These are phyloP conservation scores for Polytrichum commune DNA, from an alignment of 225 moss, liverwort and hornwort genomes.

Conservation along the genomic window DNA sequence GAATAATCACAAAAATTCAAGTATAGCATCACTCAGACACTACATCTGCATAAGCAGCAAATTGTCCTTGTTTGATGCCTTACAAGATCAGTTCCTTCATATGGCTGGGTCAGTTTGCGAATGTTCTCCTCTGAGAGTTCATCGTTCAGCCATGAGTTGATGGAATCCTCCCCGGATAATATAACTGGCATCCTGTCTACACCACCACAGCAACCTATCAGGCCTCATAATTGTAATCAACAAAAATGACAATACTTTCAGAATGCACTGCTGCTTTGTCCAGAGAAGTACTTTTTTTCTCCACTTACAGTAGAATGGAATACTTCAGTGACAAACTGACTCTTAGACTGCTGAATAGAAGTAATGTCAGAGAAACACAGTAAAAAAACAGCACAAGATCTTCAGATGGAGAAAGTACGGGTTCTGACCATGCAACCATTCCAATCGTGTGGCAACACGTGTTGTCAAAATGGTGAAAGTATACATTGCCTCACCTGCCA, in stretches of 20 bases:
- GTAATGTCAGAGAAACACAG: not conserved
- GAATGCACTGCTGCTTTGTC: too few relatives aligned
- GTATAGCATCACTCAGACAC: not conserved
- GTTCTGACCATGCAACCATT: constrained; percentile 91
- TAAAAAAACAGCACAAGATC: constrained; percentile 3
- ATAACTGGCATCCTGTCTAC: constrained; percentile 99
- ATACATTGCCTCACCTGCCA: constrained; percentile 55
- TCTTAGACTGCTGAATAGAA: not conserved
- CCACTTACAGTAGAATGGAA: not conserved
- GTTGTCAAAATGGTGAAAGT: constrained; percentile 93
- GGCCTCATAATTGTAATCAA: constrained; percentile 6
- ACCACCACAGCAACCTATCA: constrained; percentile 20
- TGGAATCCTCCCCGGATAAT: constrained; percentile 52
- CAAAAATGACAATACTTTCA: not conserved
- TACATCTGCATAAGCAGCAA: not conserved
- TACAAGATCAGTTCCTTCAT: constrained; percentile 88
- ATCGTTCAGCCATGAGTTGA: constrained; percentile 73
- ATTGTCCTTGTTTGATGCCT: constrained; percentile 4
- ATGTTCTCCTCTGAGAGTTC: constrained; percentile 63
- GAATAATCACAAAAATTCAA: not conserved
- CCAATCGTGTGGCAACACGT: constrained; percentile 78
- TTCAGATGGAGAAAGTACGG: constrained; percentile 4
- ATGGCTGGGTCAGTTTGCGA: constrained; percentile 78
- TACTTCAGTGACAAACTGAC: not conserved
- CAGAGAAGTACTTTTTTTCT: too few relatives aligned